Evolutionary conservation across 23 red algal genomes (phyloP).

Genomic region (Gracilaria domingensis): DNA sequence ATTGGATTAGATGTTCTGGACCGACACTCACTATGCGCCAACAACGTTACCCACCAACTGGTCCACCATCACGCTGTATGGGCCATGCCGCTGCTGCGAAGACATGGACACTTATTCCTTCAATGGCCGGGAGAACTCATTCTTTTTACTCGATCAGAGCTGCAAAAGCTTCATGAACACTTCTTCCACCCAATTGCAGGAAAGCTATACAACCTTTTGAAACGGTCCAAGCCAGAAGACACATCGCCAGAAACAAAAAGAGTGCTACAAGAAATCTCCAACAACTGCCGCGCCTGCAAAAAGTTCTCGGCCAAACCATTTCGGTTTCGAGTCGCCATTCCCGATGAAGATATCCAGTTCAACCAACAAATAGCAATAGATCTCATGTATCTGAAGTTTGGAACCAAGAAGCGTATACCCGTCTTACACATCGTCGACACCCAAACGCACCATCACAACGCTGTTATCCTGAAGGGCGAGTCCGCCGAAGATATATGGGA

Average conservation of each 20-base stretch:
- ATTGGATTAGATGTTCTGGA: neutral
- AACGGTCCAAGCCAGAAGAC: neutral
- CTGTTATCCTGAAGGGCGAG: constrained; percentile 39
- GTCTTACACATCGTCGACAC: constrained; percentile 49
- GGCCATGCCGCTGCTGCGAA: neutral
- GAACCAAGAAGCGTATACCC: neutral
- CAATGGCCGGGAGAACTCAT: neutral
- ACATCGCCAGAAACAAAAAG: neutral
- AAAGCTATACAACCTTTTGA: constrained; percentile 33
- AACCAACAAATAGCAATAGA: constrained; percentile 49
- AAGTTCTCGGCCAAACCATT: neutral
- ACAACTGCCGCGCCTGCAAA: constrained; percentile 6
- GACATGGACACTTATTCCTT: constrained; percentile 33
- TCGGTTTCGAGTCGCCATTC: constrained; percentile 51
- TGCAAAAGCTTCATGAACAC: constrained; percentile 1
- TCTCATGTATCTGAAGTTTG: constrained; percentile 3
- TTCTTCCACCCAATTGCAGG: constrained; percentile 21
- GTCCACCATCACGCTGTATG: neutral
- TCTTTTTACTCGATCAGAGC: neutral
- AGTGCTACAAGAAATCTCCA: neutral
- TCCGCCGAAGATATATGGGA: constrained; percentile 30
- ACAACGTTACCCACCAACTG: neutral
- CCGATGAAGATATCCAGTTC: constrained; percentile 17
- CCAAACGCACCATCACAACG: constrained; percentile 41
- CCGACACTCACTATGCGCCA: neutral